These are phyloP conservation scores for Leishmania martiniquensis DNA, from an alignment of 208 protist species.

Conservation along the genomic window DNA sequence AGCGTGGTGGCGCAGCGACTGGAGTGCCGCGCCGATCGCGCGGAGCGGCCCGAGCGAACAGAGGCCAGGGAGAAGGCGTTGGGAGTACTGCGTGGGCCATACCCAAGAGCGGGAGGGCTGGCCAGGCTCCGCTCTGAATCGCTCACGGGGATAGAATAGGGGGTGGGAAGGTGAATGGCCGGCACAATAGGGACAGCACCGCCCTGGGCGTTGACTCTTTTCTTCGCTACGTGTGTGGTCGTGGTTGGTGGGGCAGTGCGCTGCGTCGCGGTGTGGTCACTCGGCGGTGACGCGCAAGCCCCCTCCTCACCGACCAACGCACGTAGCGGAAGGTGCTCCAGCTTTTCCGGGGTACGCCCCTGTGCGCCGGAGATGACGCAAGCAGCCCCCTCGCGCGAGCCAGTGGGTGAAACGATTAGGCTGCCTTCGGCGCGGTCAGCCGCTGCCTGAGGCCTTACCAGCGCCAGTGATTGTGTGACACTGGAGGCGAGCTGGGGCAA, in stretches of 20 bases:
- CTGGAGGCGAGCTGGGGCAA: not conserved
- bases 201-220: conserved; percentile 6
- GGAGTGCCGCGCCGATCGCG: conserved; percentile 27
- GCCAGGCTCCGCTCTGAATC: conserved; percentile 21
- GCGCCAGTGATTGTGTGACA: not conserved
- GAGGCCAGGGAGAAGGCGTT: conserved; percentile 25
- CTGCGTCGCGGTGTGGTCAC: not conserved
- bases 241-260: not conserved
- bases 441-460: not conserved
- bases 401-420: not conserved
- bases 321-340: not conserved
- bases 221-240: not conserved
- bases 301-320: conserved; percentile 1
- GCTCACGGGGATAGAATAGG: not conserved
- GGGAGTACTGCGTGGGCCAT: conserved; percentile 23
- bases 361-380: not conserved
- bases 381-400: not conserved
- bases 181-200: conserved; percentile 19
- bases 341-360: too few relatives aligned
- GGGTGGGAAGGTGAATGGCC: conserved; percentile 15
- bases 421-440: not conserved
- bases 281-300: not conserved
- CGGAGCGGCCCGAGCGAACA: conserved; percentile 22
- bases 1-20: conserved; percentile 15
- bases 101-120: conserved; percentile 15